Evolutionary conservation across 306 rosid species (phyloP), one percentile per base, ranked within the genome.

Genomic region (Boehmeria nivea): DNA sequence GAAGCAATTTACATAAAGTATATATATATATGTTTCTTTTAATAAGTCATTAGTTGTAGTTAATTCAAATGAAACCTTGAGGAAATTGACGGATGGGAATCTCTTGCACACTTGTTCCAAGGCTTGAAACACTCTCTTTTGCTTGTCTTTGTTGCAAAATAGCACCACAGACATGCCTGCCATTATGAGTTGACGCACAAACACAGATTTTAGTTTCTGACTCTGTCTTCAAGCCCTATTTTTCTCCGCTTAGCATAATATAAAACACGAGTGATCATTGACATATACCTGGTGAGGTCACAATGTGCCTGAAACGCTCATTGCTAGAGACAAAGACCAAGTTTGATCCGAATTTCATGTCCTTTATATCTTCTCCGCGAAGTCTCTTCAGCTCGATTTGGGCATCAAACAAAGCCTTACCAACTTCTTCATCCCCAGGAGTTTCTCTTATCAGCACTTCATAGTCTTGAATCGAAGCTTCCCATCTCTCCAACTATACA

Each of bases 161-260:
- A 87, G 82, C 58, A 82, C 98, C 69, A 90, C 95, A 8, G 89
- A 82, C 95, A 84, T 90, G 17, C 97, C 97, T 88, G 81, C 60
- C 10, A 26, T 59, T 10, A 17, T 51, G 2, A 51, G 37, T 55
- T 54, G 50, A 3, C 6, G 18, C 59, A 27, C 37, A 3, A 2
- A 10, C 18, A 55, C 21, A 45, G 19, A 23, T 12, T 12, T 53
- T 36, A 42, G 60, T 51, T 3, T 39, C 31, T 25, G 2, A 13
- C 46, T 20, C 3, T 12, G 0, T 31, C 20, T 34, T 38, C 6
- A 12, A 20, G 36, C 31, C 44, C 17, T 12, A 3, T 3, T 18
- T 48, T 25, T 23, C n/a, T n/a, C n/a, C n/a, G n/a, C n/a, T n/a
- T n/a, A n/a, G 50, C 50, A 25, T 46, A 48, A 48, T 1, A n/a